phyloP scores from a whole-genome alignment of 2,329 filamentous ascomycete species.

The Alternaria angustiovoidea region DNA sequence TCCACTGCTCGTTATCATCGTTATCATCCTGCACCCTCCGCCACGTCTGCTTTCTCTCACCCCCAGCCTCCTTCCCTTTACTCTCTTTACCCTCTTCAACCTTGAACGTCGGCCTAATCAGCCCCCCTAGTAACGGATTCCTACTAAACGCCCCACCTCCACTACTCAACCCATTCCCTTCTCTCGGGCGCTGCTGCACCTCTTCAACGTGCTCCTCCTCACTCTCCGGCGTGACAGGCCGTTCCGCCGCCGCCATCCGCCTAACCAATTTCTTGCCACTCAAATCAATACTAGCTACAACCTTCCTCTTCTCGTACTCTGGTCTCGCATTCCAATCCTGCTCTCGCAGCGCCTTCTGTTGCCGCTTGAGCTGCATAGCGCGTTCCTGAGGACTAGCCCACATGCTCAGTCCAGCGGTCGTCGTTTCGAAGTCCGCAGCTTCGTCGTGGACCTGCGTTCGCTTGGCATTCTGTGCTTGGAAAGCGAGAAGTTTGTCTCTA shows the following conservation, averaged over 20 bases:
- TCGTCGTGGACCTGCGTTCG: slow-evolving; percentile 88
- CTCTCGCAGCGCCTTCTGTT: slow-evolving; percentile 83
- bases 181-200: slow-evolving; percentile 34
- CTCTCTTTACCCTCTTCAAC: slow-evolving; percentile 65
- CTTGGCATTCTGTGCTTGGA: slow-evolving; percentile 84
- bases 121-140: slow-evolving; percentile 71
- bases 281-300: slow-evolving; percentile 86
- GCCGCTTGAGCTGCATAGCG: slow-evolving; percentile 81
- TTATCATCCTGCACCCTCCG: slow-evolving; percentile 62
- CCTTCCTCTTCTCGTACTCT: slow-evolving; percentile 86
- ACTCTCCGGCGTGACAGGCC: slow-evolving; percentile 62
- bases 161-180: slow-evolving; percentile 33
- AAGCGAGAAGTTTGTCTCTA: slow-evolving; percentile 79
- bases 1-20: slow-evolving; percentile 63
- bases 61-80: slow-evolving; percentile 58
- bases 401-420: slow-evolving; percentile 69
- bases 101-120: slow-evolving; percentile 69
- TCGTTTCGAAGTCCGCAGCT: slow-evolving; percentile 76
- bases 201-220: slow-evolving; percentile 57
- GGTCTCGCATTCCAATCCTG: slow-evolving; percentile 86
- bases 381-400: slow-evolving; percentile 87
- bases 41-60: slow-evolving; percentile 55
- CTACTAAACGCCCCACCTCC: slow-evolving; percentile 69
- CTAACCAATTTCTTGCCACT: slow-evolving; percentile 78
- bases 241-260: slow-evolving; percentile 68